Evolutionary conservation across 2,329 filamentous ascomycete species (phyloP), one percentile per base, ranked within the genome.

Genomic region (Xylariales sp.): DNA sequence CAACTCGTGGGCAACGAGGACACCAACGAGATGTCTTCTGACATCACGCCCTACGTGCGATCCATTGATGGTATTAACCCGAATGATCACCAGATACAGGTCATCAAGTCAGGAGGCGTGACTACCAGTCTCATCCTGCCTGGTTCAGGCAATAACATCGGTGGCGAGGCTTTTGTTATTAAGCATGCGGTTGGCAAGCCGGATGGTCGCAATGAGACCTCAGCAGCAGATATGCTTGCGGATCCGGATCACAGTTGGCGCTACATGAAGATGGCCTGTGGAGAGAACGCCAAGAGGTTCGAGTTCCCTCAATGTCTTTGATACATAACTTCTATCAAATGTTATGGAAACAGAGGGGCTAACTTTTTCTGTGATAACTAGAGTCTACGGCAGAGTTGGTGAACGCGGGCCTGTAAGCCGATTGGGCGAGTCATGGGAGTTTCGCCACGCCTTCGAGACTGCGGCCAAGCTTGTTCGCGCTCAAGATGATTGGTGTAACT

Each of bases 191-290:
- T 84, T 9, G 80, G 80, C 15, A 69, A 68, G 42, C 51, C 65
- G 0, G 74, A 83, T 48, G 78, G 81, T 3, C 73, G 82, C 16
- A 63, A 70, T 12, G 82, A 86, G 57, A 73, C 82, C 31, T 83
- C 80, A 40, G 78, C 76, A 3, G 62, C 69, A 18, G 76, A 84
- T 49, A 70, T 86, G 65, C 66, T 86, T 8, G 82, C 82, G 1
- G 79, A 84, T 38, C 81, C 81, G 1, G 80, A 82, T 31, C 68
- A 70, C 16, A 76, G 67, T 45, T 83, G 80, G 76, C 71, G 83
- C 15, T 86, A 84, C 58, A 83, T 87, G 71, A 86, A 87, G 64
- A 86, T 86, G 82, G 83, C 83, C 0, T 86, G 82, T 48, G 82
- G 82, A 25, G 82, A 86, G 61, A 86, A 86, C 51, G 66, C 82